A percentile compares a stretch with the other conserved stretches of the same genome.
Evolutionary conservation across 805 yeast species (phyloP).

Genomic region (Saturnispora mendoncae): DNA sequence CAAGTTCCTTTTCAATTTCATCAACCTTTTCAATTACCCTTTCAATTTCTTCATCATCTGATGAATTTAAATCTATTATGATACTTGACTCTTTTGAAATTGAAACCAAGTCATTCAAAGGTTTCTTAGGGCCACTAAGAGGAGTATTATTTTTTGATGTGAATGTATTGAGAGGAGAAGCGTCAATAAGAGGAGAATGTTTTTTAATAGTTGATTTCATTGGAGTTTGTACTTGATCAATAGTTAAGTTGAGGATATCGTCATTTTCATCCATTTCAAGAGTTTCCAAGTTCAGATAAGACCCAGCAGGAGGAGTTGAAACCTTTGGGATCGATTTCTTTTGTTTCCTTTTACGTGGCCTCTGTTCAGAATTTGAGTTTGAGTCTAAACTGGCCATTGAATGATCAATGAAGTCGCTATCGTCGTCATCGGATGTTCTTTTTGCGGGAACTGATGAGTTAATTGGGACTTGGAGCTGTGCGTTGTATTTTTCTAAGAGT

Average conservation of each 20-base stretch:
- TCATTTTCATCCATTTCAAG: conserved; percentile 19
- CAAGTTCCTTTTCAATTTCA: neutral
- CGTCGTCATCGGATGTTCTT: conserved; percentile 6
- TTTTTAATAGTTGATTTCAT: conserved; percentile 2
- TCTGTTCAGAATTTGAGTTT: too few species aligned
- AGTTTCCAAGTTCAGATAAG: conserved; percentile 19
- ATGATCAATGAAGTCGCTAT: too few species aligned
- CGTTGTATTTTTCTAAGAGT: conserved; percentile 28
- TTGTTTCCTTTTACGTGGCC: too few species aligned
- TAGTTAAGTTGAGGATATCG: conserved; percentile 13
- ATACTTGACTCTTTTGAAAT: too few species aligned
- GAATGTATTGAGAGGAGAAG: conserved; percentile 4
- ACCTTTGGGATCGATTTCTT: neutral
- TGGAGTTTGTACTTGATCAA: conserved; percentile 11
- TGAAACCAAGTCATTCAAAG: too few species aligned
- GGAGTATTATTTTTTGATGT: too few species aligned
- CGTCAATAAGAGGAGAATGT: too few species aligned
- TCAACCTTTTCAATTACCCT: neutral
- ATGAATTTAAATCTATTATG: neutral
- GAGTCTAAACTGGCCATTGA: too few species aligned
- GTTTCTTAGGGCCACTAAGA: too few species aligned
- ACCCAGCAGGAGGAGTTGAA: conserved; percentile 3
- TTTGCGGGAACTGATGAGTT: conserved; percentile 11
- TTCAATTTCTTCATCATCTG: neutral
- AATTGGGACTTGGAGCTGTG: conserved; percentile 1